Base-by-base conservation (phyloP, 1,284 basidiomycete species). In the Heterobasidion parviporum region DNA sequence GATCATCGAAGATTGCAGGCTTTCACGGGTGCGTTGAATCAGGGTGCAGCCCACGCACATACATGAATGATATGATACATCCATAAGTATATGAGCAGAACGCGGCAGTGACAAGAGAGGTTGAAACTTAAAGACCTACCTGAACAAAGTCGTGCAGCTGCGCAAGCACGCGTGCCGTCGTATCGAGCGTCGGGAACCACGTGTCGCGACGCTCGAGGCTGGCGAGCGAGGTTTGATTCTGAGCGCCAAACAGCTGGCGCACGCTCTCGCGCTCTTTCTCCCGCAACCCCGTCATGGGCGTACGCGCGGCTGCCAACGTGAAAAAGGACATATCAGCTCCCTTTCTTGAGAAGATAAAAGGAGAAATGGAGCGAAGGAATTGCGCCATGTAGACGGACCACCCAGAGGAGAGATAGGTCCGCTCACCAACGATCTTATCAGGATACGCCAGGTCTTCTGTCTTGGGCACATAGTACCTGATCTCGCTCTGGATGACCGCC, bases 1-100 rank as follows among this genome's bases (percentile, higher is more conserved):
- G 89, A 66, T 97, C 94, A 64, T 92, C 88, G 61, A 96, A 98
- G 58, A 97, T 94, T 1, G 85, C 87, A 15, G 88, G 84, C 92
- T 95, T 56, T 52, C 32, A 18, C 50, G 56, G 49, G 41, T 46
- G 44, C 41, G 16, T 44, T 26, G 15, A 15, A 33, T 26, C 26
- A 3, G 26, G 26, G 26, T 26, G 26, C 26, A 46, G 44, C 44
- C 0, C n/a, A 46, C 44, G 44, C 8, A 15, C 43, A 16, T 16
- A 16, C 43, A 44, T 16, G 43, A 20, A 46, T 46, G 14, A 20
- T 14, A 15, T n/a, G 44, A n/a, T 46, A 46, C 20, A 46, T 26
- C 26, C 26, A 26, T 26, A 26, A 26, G 14, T 15, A 46, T 46
- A 20, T 46, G n/a, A n/a, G n/a, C n/a, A 9, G 10, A 46, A 20